phyloP scores from a whole-genome alignment of 2,329 filamentous ascomycete genomes.

The Ophiostoma quercus region DNA sequence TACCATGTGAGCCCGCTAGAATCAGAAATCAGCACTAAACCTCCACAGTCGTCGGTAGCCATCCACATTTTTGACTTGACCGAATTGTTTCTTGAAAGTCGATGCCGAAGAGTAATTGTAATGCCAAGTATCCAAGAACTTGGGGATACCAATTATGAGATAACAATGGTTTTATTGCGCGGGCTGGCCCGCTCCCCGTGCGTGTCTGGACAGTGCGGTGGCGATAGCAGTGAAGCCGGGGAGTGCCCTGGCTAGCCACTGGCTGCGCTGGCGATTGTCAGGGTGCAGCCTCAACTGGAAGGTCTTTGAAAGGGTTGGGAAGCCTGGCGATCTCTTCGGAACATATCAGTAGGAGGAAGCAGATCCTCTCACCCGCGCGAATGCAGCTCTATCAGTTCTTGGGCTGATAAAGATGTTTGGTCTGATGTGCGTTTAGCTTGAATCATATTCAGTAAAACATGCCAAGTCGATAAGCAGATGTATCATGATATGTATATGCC shows the following conservation, averaged over 20 bases:
- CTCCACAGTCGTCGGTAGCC: not conserved
- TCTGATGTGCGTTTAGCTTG: not conserved
- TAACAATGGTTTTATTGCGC: not conserved
- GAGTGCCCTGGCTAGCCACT: not conserved
- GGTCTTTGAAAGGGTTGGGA: not conserved
- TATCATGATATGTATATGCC: not conserved
- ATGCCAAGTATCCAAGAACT: conserved; percentile 2
- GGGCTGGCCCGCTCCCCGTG: not conserved
- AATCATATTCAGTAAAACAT: not conserved
- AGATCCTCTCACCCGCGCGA: conserved; percentile 2
- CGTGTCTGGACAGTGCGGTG: not conserved
- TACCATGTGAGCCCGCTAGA: not conserved
- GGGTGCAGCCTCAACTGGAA: not conserved
- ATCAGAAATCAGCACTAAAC: not conserved
- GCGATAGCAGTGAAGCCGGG: not conserved
- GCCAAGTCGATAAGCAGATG: conserved; percentile 11
- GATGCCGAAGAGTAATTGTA: too few species aligned
- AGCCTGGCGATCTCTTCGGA: not conserved
- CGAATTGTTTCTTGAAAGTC: too few species aligned
- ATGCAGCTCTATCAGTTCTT: conserved; percentile 1
- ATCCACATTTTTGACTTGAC: not conserved
- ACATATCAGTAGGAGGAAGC: conserved; percentile 1
- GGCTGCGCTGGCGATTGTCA: not conserved
- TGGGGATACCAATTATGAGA: not conserved
- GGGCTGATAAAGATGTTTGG: not conserved